A percentile compares a stretch with the other conserved stretches of the same genome.
Evolutionary conservation across 345 rosid genomes (phyloP).

Genomic region (Moricandia arvensis): DNA sequence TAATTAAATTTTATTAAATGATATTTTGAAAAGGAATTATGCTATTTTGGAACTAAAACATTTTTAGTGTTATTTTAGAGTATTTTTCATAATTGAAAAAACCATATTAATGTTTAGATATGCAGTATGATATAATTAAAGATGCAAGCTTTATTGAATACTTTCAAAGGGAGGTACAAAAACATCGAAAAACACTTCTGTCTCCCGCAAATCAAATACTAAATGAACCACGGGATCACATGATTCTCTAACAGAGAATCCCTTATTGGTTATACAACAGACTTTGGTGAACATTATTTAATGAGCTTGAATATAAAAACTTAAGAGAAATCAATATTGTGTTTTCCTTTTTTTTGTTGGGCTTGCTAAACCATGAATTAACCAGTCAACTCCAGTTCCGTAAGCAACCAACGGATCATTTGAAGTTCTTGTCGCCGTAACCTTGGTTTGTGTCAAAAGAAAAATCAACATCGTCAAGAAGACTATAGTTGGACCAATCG

Average conservation of each 20-base stretch:
- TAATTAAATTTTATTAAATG: too few species aligned
- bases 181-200: neutral
- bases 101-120: too few species aligned
- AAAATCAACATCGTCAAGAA: constrained; percentile 23
- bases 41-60: too few species aligned
- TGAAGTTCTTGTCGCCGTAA: constrained; percentile 1
- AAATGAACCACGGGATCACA: constrained; percentile 6
- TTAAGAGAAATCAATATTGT: neutral
- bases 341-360: neutral
- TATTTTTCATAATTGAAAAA: too few species aligned
- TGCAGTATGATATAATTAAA: too few species aligned
- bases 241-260: constrained; percentile 18
- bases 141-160: constrained; percentile 3
- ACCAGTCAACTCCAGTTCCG: constrained; percentile 5
- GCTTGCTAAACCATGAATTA: neutral
- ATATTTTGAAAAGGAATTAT: too few species aligned
- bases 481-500: constrained; percentile 27
- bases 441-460: constrained; percentile 3
- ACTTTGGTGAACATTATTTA: neutral
- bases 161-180: neutral
- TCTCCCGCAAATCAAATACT: constrained; percentile 6
- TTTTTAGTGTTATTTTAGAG: too few species aligned
- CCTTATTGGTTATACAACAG: neutral
- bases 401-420: constrained; percentile 10
- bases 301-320: neutral